Evolutionary conservation across 306 rosid species (phyloP).

Genomic region (Inga laurina): DNA sequence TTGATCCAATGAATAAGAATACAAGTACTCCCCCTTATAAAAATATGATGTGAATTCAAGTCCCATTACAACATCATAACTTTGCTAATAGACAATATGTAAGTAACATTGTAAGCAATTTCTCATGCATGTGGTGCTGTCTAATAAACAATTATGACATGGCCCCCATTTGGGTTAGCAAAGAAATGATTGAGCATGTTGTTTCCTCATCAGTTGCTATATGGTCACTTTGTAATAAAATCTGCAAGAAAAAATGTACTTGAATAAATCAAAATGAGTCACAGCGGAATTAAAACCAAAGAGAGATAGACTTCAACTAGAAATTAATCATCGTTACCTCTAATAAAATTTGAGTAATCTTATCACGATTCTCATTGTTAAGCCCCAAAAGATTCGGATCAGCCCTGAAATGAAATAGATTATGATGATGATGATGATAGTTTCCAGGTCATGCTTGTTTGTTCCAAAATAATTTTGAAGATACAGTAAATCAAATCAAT

Average conservation of each 20-base stretch:
- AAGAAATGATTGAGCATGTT: not conserved
- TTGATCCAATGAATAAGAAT: not conserved
- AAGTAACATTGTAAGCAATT: too few species aligned
- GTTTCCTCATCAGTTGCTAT: conserved; percentile 30
- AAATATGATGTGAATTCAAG: not conserved
- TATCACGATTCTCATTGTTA: conserved; percentile 20
- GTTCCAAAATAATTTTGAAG: conserved; percentile 3
- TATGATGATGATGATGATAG: too few species aligned
- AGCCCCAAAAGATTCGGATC: conserved; percentile 34
- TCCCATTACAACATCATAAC: too few species aligned
- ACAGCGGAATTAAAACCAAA: not conserved
- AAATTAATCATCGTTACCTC: conserved; percentile 17
- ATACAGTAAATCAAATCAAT: not conserved
- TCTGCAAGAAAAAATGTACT: conserved; percentile 10
- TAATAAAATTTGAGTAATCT: not conserved
- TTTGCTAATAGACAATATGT: too few species aligned
- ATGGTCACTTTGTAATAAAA: conserved; percentile 1
- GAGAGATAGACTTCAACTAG: not conserved
- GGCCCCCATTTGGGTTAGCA: not conserved
- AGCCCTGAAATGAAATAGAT: conserved; percentile 1
- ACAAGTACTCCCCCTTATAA: not conserved
- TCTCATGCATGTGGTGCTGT: too few species aligned
- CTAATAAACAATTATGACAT: not conserved
- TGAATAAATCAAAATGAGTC: not conserved
- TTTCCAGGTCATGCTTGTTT: not conserved